These are phyloP conservation scores for Morella rubra DNA, from an alignment of 306 rosid species.

Conservation along the genomic window DNA sequence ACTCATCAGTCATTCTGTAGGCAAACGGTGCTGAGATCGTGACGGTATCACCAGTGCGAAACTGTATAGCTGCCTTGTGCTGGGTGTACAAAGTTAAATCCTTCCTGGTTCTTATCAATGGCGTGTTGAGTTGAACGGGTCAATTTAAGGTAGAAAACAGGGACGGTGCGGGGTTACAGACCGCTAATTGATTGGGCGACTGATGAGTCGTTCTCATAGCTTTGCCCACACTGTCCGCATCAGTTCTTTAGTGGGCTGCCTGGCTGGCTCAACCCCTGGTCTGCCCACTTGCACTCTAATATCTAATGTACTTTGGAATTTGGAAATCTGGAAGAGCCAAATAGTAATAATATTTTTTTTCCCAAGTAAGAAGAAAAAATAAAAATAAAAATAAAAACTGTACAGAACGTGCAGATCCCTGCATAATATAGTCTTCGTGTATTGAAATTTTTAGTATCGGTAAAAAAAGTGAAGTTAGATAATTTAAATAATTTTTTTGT, in stretches of 20 bases:
- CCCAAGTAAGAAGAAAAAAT: not conserved
- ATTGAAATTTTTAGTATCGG: too few species aligned
- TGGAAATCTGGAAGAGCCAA: not conserved
- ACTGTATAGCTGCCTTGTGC: too few species aligned
- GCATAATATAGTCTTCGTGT: too few species aligned
- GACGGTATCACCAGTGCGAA: too few species aligned
- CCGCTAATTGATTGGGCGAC: not conserved
- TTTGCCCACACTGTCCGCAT: not conserved
- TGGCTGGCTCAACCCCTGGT: not conserved
- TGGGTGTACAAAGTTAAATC: too few species aligned
- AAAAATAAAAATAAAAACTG: too few species aligned
- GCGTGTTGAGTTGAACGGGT: too few species aligned
- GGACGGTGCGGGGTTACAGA: not conserved
- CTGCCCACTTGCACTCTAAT: not conserved
- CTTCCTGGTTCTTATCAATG: not conserved
- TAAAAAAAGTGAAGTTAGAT: too few species aligned
- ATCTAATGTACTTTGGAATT: not conserved
- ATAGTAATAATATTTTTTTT: not conserved
- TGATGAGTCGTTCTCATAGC: not conserved
- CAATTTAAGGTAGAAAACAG: not conserved
- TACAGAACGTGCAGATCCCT: too few species aligned
- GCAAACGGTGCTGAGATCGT: too few species aligned
- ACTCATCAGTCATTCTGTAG: too few species aligned
- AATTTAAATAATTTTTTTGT: too few species aligned
- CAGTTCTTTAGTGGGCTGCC: not conserved